Evolutionary conservation across 768 basidiomycete genomes (phyloP).

Genomic region (Leccinellum albellum): DNA sequence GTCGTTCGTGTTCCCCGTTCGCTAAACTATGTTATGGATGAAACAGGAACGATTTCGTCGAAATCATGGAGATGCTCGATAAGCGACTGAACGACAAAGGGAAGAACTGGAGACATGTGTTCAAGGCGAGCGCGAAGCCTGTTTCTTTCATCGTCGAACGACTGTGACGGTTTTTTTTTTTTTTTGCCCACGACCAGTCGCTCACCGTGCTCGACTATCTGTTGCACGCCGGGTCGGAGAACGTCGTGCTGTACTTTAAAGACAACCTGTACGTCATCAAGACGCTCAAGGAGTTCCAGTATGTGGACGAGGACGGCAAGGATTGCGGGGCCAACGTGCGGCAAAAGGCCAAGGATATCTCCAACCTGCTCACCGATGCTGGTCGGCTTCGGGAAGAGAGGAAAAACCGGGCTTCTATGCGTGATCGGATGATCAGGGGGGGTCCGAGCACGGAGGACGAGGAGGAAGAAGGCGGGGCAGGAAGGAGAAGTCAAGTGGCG

Average conservation of each 20-base stretch:
- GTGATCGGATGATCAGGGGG: slow-evolving; percentile 86
- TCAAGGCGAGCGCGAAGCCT: slow-evolving; percentile 65
- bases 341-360: slow-evolving; percentile 98
- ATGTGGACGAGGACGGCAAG: slow-evolving; percentile 89
- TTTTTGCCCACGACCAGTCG: slow-evolving; percentile 45
- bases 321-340: slow-evolving; percentile 98
- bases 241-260: slow-evolving; percentile 96
- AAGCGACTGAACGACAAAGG: slow-evolving; percentile 98
- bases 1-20: not conserved
- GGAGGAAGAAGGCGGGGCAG: slow-evolving; percentile 11
- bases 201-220: slow-evolving; percentile 94
- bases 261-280: slow-evolving; percentile 98
- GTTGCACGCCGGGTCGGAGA: slow-evolving; percentile 94
- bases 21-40: not conserved
- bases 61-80: slow-evolving; percentile 99
- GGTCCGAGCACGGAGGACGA: slow-evolving; percentile 38
- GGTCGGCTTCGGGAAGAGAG: slow-evolving; percentile 82
- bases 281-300: slow-evolving; percentile 98
- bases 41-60: slow-evolving; percentile 86
- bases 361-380: slow-evolving; percentile 87
- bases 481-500: slow-evolving; percentile 8
- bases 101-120: slow-evolving; percentile 99
- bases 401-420: slow-evolving; percentile 81
- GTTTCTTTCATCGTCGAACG: not conserved
- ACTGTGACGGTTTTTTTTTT: not conserved